A percentile compares a stretch with the other conserved stretches of the same genome.
phyloP scores from a whole-genome alignment of 2,329 filamentous ascomycete genomes.

The Capronia americana region DNA sequence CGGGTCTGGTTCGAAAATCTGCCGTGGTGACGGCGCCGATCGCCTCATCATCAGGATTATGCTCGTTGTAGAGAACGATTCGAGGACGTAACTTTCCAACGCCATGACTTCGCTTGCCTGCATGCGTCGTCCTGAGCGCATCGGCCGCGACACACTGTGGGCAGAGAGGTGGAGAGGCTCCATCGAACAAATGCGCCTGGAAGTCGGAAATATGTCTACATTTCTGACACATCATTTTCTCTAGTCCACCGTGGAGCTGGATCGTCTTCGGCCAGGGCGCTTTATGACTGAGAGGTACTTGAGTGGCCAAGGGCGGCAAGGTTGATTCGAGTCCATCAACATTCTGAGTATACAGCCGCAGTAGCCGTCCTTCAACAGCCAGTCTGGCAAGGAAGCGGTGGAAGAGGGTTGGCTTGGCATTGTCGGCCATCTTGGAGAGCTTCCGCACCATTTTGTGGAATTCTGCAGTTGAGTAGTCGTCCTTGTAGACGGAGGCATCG shows the following conservation, averaged over 20 bases:
- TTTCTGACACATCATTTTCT: slow-evolving; percentile 97
- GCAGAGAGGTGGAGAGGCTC: slow-evolving; percentile 83
- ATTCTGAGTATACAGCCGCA: slow-evolving; percentile 95
- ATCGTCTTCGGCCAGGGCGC: slow-evolving; percentile 93
- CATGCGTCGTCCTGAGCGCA: slow-evolving; percentile 72
- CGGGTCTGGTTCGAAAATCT: slow-evolving; percentile 83
- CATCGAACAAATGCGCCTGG: slow-evolving; percentile 78
- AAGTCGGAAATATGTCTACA: slow-evolving; percentile 80
- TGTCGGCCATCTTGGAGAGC: slow-evolving; percentile 77
- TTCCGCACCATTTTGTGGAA: slow-evolving; percentile 97
- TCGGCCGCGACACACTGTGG: slow-evolving; percentile 76
- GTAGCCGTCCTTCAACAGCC: slow-evolving; percentile 81
- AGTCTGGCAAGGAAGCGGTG: slow-evolving; percentile 93
- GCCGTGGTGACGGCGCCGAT: slow-evolving; percentile 89
- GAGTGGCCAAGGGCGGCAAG: slow-evolving; percentile 78
- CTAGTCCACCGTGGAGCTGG: slow-evolving; percentile 89
- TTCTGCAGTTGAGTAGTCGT: slow-evolving; percentile 82
- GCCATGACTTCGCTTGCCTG: slow-evolving; percentile 89
- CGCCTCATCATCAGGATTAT: slow-evolving; percentile 93
- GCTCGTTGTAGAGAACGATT: slow-evolving; percentile 97
- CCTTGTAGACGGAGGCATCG: slow-evolving; percentile 95
- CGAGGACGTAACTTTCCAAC: slow-evolving; percentile 87
- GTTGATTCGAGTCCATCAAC: slow-evolving; percentile 93
- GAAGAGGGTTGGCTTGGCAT: slow-evolving; percentile 82
- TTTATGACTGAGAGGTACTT: slow-evolving; percentile 80